These are phyloP conservation scores for Penicillium waksmanii DNA, from an alignment of 495 filamentous ascomycete genomes.

Conservation along the genomic window DNA sequence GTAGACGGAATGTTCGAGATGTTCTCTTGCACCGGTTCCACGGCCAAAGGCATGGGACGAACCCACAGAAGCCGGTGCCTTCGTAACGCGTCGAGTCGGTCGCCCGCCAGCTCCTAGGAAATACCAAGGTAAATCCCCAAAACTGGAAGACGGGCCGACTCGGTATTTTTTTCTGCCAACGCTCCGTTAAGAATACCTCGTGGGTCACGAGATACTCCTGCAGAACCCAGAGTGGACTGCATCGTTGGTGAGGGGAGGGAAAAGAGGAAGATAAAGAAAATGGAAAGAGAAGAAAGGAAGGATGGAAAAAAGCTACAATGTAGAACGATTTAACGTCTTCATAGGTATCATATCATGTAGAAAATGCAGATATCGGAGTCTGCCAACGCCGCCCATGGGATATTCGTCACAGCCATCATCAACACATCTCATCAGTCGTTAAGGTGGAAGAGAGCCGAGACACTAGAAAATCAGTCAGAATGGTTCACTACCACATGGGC, in stretches of 20 bases:
- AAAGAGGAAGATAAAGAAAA: constrained; percentile 10
- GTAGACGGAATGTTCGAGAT: constrained; percentile 56
- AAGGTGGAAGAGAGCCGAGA: constrained; percentile 81
- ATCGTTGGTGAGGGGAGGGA: constrained; percentile 56
- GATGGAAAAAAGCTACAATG: not conserved
- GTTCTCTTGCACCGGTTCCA: constrained; percentile 77
- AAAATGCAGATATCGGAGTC: constrained; percentile 25
- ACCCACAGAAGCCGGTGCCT: constrained; percentile 63
- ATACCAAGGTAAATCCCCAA: not conserved
- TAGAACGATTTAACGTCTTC: constrained; percentile 6
- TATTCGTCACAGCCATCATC: constrained; percentile 29
- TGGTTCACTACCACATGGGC: not conserved
- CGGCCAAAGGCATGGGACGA: constrained; percentile 36
- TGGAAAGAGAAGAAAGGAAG: constrained; percentile 1
- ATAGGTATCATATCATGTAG: constrained; percentile 36
- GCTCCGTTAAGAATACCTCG: constrained; percentile 70
- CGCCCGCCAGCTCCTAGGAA: not conserved
- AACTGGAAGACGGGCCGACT: constrained; percentile 16
- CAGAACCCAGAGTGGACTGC: constrained; percentile 68
- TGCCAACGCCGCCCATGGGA: constrained; percentile 30
- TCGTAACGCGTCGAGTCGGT: constrained; percentile 57
- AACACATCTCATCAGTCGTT: constrained; percentile 39
- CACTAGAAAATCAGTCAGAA: constrained; percentile 51
- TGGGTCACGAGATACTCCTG: constrained; percentile 60
- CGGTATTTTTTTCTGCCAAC: constrained; percentile 66